phyloP scores from a whole-genome alignment of 2,329 filamentous ascomycete species.

The Exophiala calicioides region DNA sequence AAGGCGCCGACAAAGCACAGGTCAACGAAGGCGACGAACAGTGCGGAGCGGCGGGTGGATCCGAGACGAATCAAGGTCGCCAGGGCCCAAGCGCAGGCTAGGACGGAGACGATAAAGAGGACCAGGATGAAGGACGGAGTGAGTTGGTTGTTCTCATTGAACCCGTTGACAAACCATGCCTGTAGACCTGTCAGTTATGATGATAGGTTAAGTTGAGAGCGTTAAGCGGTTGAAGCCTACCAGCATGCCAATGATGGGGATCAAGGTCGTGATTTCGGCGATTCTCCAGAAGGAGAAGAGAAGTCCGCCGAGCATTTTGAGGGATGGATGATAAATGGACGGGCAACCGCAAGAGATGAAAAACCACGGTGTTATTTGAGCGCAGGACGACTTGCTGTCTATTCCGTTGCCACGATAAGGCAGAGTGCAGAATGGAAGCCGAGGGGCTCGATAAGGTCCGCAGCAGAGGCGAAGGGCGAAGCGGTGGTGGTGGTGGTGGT shows the following conservation, averaged over 20 bases:
- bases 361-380: not conserved
- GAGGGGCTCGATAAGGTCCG: not conserved
- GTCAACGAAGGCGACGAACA: constrained; percentile 63
- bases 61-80: constrained; percentile 62
- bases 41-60: constrained; percentile 59
- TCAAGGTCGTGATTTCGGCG: constrained; percentile 62
- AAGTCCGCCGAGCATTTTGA: constrained; percentile 54
- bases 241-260: constrained; percentile 65
- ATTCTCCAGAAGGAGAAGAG: constrained; percentile 65
- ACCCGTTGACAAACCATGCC: constrained; percentile 63
- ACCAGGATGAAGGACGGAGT: constrained; percentile 63
- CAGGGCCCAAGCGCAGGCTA: constrained; percentile 62
- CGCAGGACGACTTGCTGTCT: constrained; percentile 3
- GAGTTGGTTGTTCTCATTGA: constrained; percentile 57
- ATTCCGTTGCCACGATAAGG: not conserved
- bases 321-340: no score
- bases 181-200: constrained; percentile 29
- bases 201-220: not conserved
- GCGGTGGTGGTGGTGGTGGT: not conserved
- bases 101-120: constrained; percentile 64
- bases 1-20: constrained; percentile 64
- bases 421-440: no score
- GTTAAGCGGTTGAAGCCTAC: constrained; percentile 36
- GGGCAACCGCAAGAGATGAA: not conserved
- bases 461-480: no score